Conservation (phyloP, 331 rosid genomes). For the Telfairia occidentalis region DNA sequence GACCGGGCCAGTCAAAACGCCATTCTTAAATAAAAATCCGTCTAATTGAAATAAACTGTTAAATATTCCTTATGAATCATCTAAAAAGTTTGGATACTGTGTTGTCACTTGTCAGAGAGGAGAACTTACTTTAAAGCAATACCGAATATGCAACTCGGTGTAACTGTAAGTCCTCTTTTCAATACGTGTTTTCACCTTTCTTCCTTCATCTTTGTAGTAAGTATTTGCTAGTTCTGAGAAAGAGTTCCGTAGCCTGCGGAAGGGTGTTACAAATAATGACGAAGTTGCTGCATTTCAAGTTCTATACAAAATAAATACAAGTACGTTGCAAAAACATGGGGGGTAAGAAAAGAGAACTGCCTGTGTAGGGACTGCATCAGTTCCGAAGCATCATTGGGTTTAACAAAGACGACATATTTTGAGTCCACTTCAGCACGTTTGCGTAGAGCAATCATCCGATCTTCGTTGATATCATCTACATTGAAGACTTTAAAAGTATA, state of each 20-base stretch:
- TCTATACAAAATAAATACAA: background rate
- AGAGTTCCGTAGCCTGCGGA: conserved; percentile 49
- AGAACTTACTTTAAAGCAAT: conserved; percentile 71
- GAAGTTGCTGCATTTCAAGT: background rate
- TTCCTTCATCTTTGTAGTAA: conserved; percentile 79
- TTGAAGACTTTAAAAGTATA: conserved; percentile 1
- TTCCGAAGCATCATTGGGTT: conserved; percentile 44
- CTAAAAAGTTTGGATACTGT: background rate
- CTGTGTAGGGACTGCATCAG: conserved; percentile 46
- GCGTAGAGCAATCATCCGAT: conserved; percentile 72
- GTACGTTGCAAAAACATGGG: background rate
- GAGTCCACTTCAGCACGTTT: conserved; percentile 89
- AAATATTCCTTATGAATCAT: background rate
- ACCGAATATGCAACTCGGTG: conserved; percentile 62
- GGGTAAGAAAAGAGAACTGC: conserved; percentile 18
- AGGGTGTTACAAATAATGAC: background rate
- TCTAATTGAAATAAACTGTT: background rate
- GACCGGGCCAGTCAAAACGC: background rate
- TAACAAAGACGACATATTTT: conserved; percentile 43
- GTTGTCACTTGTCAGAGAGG: background rate
- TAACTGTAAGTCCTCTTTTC: conserved; percentile 61
- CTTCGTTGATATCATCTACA: conserved; percentile 70
- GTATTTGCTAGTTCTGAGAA: conserved; percentile 54
- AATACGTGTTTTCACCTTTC: conserved; percentile 54
- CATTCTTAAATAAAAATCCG: background rate